These are phyloP conservation scores for Leccinum longicurvipes DNA, from an alignment of 768 basidiomycete species.

Conservation along the genomic window DNA sequence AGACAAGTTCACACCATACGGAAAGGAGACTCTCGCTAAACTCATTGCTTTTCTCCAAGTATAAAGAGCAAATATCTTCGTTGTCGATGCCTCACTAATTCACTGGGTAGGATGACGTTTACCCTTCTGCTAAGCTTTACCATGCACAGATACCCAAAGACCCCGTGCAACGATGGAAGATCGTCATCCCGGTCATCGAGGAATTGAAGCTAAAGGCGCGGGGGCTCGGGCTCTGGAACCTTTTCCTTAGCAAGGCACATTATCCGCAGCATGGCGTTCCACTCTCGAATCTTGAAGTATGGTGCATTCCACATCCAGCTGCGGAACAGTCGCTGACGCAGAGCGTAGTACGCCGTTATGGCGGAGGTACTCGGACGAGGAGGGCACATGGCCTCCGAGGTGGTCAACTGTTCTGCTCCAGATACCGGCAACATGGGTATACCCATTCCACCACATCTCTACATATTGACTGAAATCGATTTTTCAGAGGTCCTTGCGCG, in stretches of 20 bases:
- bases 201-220: constrained; percentile 87
- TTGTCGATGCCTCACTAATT: background rate
- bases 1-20: constrained; percentile 89
- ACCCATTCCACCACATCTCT: background rate
- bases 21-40: constrained; percentile 80
- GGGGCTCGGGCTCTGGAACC: constrained; percentile 90
- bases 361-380: constrained; percentile 91
- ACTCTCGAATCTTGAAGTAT: constrained; percentile 90
- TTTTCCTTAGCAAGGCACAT: constrained; percentile 92
- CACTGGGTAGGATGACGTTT: constrained; percentile 70
- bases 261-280: constrained; percentile 88
- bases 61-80: constrained; percentile 11
- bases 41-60: constrained; percentile 86
- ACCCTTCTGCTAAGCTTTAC: constrained; percentile 74
- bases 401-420: constrained; percentile 91
- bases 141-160: constrained; percentile 80
- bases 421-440: constrained; percentile 98
- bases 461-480: background rate
- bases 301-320: constrained; percentile 9
- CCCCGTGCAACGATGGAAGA: constrained; percentile 76
- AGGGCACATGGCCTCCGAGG: constrained; percentile 79
- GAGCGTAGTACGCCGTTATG: constrained; percentile 88
- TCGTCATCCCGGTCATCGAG: constrained; percentile 73
- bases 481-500: constrained; percentile 88
- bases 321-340: background rate